Percentiles rank a stretch among this genome's conserved stretches.
These are phyloP conservation scores for Gonapodya sp. DNA, from an alignment of 192 early-diverging fungal species.

Conservation along the genomic window DNA sequence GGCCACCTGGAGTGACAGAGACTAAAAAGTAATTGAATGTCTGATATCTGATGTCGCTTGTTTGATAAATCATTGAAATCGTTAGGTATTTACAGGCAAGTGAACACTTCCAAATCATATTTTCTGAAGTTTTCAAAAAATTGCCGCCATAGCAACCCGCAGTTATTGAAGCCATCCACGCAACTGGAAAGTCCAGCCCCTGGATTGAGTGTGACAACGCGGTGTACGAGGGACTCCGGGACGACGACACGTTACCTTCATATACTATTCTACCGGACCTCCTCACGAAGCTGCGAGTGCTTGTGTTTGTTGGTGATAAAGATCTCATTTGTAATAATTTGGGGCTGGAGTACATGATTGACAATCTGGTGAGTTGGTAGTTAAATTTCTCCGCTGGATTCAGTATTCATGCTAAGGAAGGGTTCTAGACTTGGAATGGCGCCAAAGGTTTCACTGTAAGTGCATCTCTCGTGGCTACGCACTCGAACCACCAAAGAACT, in stretches of 20 bases:
- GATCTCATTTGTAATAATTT: constrained; percentile 75
- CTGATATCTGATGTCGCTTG: constrained; percentile 14
- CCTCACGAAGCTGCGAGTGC: constrained; percentile 38
- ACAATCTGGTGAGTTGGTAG: constrained; percentile 42
- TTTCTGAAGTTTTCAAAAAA: too few relatives aligned
- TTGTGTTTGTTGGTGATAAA: constrained; percentile 62
- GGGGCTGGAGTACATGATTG: constrained; percentile 59
- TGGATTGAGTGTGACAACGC: constrained; percentile 57
- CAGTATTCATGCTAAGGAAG: background rate
- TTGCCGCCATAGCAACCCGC: constrained; percentile 41
- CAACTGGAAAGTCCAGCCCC: constrained; percentile 16
- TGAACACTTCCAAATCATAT: too few relatives aligned
- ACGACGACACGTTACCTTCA: constrained; percentile 45
- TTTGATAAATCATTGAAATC: background rate
- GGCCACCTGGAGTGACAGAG: constrained; percentile 41
- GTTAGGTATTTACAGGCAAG: background rate
- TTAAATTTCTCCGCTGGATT: background rate
- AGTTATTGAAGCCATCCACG: constrained; percentile 49
- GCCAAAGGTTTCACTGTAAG: constrained; percentile 8
- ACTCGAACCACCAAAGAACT: too few relatives aligned
- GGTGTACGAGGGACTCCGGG: constrained; percentile 32
- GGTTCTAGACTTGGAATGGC: constrained; percentile 9
- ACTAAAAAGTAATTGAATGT: constrained; percentile 40
- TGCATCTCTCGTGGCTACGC: too few relatives aligned
- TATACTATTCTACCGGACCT: constrained; percentile 52